Conservation (phyloP, 1,139 yeast species). For the Saccharomyces hybrid region DNA sequence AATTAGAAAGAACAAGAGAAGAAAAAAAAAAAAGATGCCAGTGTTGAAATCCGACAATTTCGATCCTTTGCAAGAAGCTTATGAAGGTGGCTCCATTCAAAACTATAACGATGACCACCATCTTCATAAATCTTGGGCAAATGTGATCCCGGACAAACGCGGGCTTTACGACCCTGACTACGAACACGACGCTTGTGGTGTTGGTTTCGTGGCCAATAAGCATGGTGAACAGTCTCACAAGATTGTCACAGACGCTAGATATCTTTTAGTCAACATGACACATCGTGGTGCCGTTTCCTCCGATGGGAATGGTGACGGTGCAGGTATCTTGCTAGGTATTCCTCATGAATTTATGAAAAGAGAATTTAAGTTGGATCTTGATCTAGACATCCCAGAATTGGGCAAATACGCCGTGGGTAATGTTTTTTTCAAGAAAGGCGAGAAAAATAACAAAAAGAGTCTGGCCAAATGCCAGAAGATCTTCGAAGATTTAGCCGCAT, state of each 20-base stretch:
- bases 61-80: constrained; percentile 27
- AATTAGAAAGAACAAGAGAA: not conserved
- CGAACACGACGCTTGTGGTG: constrained; percentile 98
- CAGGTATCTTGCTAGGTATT: constrained; percentile 89
- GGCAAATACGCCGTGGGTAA: constrained; percentile 97
- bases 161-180: constrained; percentile 91
- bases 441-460: constrained; percentile 32
- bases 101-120: constrained; percentile 44
- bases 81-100: constrained; percentile 33
- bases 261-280: constrained; percentile 91
- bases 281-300: constrained; percentile 97
- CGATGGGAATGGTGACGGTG: constrained; percentile 98
- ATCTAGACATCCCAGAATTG: constrained; percentile 52
- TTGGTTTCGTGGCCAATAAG: constrained; percentile 92
- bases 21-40: constrained; percentile 4
- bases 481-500: constrained; percentile 71
- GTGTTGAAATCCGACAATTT: constrained; percentile 21
- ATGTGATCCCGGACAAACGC: constrained; percentile 74
- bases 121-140: constrained; percentile 69
- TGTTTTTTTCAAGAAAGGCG: constrained; percentile 81
- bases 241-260: constrained; percentile 84
- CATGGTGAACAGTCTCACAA: constrained; percentile 85
- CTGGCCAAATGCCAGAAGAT: constrained; percentile 63
- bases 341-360: constrained; percentile 82
- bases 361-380: constrained; percentile 55